Evolutionary conservation across 139 green algal genomes (phyloP).

Genomic region (Raphidocelis subcapitata): DNA sequence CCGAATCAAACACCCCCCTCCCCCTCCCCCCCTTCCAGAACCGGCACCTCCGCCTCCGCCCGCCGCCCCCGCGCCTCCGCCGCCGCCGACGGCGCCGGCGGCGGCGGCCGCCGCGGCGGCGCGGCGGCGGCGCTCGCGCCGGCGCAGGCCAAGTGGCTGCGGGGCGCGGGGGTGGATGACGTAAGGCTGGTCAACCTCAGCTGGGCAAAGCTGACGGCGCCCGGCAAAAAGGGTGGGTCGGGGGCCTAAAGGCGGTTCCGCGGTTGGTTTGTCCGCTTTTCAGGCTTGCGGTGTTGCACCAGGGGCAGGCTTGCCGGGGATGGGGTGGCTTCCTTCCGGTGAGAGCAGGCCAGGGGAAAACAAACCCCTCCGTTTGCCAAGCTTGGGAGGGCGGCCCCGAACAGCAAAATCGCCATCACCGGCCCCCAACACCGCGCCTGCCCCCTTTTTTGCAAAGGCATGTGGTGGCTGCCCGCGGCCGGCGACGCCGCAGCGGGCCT

Average conservation of each 20-base stretch:
- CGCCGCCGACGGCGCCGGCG: conserved; percentile 7
- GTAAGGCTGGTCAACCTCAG: conserved; percentile 62
- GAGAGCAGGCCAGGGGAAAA: too few relatives aligned
- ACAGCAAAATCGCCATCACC: too few relatives aligned
- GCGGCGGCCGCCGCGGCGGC: neutral
- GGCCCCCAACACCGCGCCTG: neutral
- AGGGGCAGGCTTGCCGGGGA: too few relatives aligned
- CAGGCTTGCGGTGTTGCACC: neutral
- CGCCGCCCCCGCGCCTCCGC: neutral
- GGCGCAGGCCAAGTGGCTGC: conserved; percentile 54
- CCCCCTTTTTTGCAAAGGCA: neutral
- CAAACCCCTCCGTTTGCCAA: too few relatives aligned
- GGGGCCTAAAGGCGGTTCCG: too few relatives aligned
- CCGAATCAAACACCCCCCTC: too few relatives aligned
- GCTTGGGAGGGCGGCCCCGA: too few relatives aligned
- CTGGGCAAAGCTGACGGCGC: conserved; percentile 66
- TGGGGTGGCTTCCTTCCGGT: too few relatives aligned
- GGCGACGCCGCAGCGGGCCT: conserved; percentile 17
- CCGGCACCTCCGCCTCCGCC: too few relatives aligned
- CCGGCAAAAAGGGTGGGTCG: conserved; percentile 61
- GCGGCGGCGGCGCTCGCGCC: conserved; percentile 45
- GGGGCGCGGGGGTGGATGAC: conserved; percentile 43
- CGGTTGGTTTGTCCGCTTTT: too few relatives aligned
- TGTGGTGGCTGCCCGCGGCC: conserved; percentile 28
- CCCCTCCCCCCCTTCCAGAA: too few relatives aligned